Evolutionary conservation across 305 asterid genomes (phyloP), one percentile per base, ranked within the genome.

Genomic region (Ruellia speciosa): DNA sequence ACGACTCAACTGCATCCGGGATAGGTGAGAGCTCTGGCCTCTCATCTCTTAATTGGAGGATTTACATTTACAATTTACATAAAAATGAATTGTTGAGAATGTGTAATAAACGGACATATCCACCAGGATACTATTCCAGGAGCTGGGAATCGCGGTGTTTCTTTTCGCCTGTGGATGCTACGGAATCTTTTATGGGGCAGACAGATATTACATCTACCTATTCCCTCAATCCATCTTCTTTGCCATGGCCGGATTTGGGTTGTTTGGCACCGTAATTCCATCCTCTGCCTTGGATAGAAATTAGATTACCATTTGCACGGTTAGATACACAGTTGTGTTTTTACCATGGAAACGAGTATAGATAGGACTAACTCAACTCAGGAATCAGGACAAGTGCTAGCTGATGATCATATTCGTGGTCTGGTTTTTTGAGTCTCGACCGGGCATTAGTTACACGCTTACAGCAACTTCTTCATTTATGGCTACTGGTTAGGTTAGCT

Each of bases 111-210:
- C 31, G 31, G 31, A 24, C 31, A 24, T 24, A 24, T 24, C 31
- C 31, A 11, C 9, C 64, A 70, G 75, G 55, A 48, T 60, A 39
- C 62, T 54, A 17, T 50, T 61, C 14, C 75, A 70, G n/a, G 75
- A 70, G 60, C 59, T 70, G 53, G 75, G 58, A 31, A 41, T 70
- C 11, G 63, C 71, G 0, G 46, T 60, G 57, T 65, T 70, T 31
- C 75, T 81, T 47, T 57, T 70, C 45, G 43, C 70, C 33, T 81
- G 88, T 31, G 88, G 83, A 56, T 76, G 80, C 64, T 74, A 74
- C 37, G 86, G 77, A 34, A 50, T 70, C 59, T 52, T 58, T 9
- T 81, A 73, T 15, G 88, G 85, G 37, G 73, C 54, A 45, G 71
- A 75, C 56, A 58, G 61, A 35, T 76, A 76, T 69, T 81, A 49